Conservation (phyloP, 257 asterid genomes). For the Salvia miltiorrhiza region DNA sequence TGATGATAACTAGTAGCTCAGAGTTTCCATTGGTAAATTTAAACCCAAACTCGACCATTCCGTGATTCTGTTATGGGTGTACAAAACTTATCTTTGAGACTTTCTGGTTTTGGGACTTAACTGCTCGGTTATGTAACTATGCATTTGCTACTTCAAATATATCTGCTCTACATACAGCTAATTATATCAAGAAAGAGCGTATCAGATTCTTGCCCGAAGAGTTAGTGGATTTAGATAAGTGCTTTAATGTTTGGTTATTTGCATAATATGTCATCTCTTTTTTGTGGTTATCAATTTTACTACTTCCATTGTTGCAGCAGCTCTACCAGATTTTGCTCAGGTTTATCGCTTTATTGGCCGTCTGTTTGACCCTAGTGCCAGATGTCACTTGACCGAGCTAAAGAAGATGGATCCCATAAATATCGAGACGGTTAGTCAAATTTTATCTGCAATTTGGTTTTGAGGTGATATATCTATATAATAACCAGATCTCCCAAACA, state of each 20-base stretch:
- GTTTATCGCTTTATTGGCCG: slow-evolving; percentile 79
- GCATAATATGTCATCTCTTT: background rate
- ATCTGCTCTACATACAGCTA: slow-evolving; percentile 20
- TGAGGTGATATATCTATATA: background rate
- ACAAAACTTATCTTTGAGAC: background rate
- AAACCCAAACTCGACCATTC: background rate
- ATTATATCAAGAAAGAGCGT: slow-evolving; percentile 8
- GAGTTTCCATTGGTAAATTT: background rate
- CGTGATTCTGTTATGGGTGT: background rate
- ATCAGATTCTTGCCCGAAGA: slow-evolving; percentile 5
- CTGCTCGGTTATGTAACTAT: background rate
- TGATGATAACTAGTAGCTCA: slow-evolving; percentile 1
- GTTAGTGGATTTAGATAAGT: slow-evolving; percentile 3
- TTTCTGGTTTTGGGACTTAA: background rate
- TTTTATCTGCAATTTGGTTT: background rate
- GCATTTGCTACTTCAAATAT: background rate
- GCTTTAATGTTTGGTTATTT: background rate
- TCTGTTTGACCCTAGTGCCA: slow-evolving; percentile 40
- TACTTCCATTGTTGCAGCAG: slow-evolving; percentile 41
- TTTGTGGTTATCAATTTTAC: background rate
- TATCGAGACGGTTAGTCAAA: slow-evolving; percentile 61
- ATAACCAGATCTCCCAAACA: background rate
- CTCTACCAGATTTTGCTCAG: slow-evolving; percentile 70
- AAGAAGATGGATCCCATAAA: slow-evolving; percentile 61
- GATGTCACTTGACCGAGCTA: slow-evolving; percentile 46